phyloP scores from a whole-genome alignment of 2,329 filamentous ascomycete genomes.

The Clonostachys byssicola region DNA sequence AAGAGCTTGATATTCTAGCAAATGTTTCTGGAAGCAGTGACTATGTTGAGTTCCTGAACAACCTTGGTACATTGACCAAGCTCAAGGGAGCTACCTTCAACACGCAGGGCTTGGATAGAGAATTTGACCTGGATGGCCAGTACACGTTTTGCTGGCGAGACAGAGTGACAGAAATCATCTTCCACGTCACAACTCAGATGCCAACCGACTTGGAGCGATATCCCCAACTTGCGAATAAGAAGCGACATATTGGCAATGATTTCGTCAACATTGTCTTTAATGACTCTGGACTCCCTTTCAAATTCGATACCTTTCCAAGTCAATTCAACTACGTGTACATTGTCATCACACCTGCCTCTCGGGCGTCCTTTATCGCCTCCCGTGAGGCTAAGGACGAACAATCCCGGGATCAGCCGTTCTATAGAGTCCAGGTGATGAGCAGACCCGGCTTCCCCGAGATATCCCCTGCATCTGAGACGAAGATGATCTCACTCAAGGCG shows the following conservation, averaged over 20 bases:
- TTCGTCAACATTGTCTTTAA: slow-evolving; percentile 99
- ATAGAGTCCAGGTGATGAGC: slow-evolving; percentile 85
- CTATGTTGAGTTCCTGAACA: slow-evolving; percentile 80
- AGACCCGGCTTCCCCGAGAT: slow-evolving; percentile 88
- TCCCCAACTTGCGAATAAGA: slow-evolving; percentile 76
- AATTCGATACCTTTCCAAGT: slow-evolving; percentile 87
- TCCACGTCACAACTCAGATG: slow-evolving; percentile 97
- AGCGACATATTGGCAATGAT: slow-evolving; percentile 94
- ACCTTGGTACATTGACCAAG: slow-evolving; percentile 75
- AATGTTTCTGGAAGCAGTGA: slow-evolving; percentile 85
- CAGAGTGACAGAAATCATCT: slow-evolving; percentile 89
- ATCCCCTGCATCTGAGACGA: slow-evolving; percentile 82
- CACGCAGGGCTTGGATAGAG: slow-evolving; percentile 82
- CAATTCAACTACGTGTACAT: slow-evolving; percentile 98
- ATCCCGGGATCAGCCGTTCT: slow-evolving; percentile 52
- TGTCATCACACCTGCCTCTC: slow-evolving; percentile 84
- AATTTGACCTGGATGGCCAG: slow-evolving; percentile 75
- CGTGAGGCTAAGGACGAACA: slow-evolving; percentile 33
- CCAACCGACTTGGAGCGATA: slow-evolving; percentile 79
- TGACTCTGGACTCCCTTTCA: slow-evolving; percentile 84
- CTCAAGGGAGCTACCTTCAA: slow-evolving; percentile 86
- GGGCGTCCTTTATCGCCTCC: slow-evolving; percentile 68
- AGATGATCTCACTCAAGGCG: slow-evolving; percentile 80
- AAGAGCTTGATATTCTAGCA: slow-evolving; percentile 78
- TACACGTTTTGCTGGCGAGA: slow-evolving; percentile 94